Conservation (phyloP, 495 filamentous ascomycete species). For the Hypoxylon fragiforme region DNA sequence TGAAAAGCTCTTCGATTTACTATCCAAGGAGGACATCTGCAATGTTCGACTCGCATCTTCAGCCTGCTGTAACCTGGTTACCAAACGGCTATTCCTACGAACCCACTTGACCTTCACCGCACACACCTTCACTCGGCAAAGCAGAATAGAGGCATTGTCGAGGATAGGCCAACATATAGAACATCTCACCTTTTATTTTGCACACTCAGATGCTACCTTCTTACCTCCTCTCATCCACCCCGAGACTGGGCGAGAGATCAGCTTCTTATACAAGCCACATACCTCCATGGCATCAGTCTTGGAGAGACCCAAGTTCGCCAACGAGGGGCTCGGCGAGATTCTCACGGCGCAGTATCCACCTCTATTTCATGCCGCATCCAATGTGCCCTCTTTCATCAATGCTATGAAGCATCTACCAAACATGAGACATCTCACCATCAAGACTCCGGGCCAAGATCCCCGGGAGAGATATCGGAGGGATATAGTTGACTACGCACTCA, state of each 20-base stretch:
- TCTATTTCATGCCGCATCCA: slow-evolving; percentile 82
- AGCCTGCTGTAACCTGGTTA: slow-evolving; percentile 56
- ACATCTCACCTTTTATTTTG: slow-evolving; percentile 68
- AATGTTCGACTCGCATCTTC: slow-evolving; percentile 53
- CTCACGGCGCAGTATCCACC: slow-evolving; percentile 79
- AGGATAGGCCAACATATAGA: slow-evolving; percentile 73
- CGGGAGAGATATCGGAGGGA: slow-evolving; percentile 69
- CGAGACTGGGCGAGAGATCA: slow-evolving; percentile 67
- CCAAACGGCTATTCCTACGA: slow-evolving; percentile 56
- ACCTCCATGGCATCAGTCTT: slow-evolving; percentile 51
- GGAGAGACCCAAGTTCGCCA: slow-evolving; percentile 65
- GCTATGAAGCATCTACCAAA: slow-evolving; percentile 65
- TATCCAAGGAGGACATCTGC: slow-evolving; percentile 54
- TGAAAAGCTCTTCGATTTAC: slow-evolving; percentile 53
- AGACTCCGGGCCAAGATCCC: slow-evolving; percentile 69
- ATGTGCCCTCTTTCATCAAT: slow-evolving; percentile 74
- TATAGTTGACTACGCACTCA: slow-evolving; percentile 80
- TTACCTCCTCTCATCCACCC: slow-evolving; percentile 75
- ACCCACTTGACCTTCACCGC: slow-evolving; percentile 67
- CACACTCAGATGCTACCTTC: slow-evolving; percentile 71
- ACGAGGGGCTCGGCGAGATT: slow-evolving; percentile 64
- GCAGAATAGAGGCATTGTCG: slow-evolving; percentile 67
- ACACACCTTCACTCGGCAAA: slow-evolving; percentile 68
- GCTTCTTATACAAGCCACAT: slow-evolving; percentile 75
- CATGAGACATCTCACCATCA: slow-evolving; percentile 69